Conservation (phyloP, 2,329 filamentous ascomycete genomes). For the Fusarium transvaalense region DNA sequence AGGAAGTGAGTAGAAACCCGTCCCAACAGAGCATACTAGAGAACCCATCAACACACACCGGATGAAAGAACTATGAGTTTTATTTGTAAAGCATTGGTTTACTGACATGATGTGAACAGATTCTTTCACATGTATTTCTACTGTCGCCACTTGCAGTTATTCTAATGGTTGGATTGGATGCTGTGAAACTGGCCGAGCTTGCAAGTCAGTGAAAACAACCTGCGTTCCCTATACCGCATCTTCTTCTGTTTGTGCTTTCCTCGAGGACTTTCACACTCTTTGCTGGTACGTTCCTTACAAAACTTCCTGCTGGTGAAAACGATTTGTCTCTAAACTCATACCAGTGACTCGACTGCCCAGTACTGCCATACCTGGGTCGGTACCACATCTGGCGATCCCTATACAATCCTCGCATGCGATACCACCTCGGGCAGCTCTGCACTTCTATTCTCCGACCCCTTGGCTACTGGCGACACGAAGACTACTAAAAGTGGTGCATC, state of each 20-base stretch:
- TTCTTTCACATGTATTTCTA: slow-evolving; percentile 49
- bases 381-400: slow-evolving; percentile 38
- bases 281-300: slow-evolving; percentile 50
- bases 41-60: neutral
- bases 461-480: slow-evolving; percentile 30
- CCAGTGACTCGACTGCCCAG: slow-evolving; percentile 31
- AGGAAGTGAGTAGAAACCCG: slow-evolving; percentile 47
- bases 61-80: neutral
- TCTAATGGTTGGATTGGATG: slow-evolving; percentile 50
- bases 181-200: slow-evolving; percentile 49
- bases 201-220: slow-evolving; percentile 50
- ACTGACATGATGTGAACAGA: slow-evolving; percentile 34
- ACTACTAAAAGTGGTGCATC: slow-evolving; percentile 14
- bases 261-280: slow-evolving; percentile 51
- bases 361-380: slow-evolving; percentile 51
- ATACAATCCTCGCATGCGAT: slow-evolving; percentile 49
- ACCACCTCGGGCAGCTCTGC: slow-evolving; percentile 41
- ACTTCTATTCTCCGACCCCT: slow-evolving; percentile 51
- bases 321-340: slow-evolving; percentile 15
- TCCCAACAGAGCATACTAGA: neutral
- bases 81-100: neutral
- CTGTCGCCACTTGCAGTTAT: slow-evolving; percentile 47
- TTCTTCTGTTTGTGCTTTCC: slow-evolving; percentile 42
- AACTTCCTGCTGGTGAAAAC: too few species aligned
- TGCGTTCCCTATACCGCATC: slow-evolving; percentile 51